A percentile compares a stretch with the other conserved stretches of the same genome.
Conservation (phyloP, 768 basidiomycete species). For the Albatrellus ellisii region DNA sequence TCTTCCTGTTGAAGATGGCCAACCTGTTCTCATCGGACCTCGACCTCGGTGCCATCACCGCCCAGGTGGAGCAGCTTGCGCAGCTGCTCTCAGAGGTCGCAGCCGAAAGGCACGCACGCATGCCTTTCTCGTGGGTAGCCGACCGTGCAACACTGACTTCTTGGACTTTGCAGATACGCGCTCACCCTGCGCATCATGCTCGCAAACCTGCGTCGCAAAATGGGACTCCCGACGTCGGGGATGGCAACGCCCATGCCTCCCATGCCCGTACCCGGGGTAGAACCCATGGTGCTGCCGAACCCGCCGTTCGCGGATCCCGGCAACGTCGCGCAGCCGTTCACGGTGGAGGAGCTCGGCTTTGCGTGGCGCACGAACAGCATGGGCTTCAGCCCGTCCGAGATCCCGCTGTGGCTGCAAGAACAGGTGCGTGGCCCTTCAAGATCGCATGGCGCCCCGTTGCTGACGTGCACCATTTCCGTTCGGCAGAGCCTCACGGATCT, state of each 20-base stretch:
- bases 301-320: conserved; percentile 44
- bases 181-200: conserved; percentile 89
- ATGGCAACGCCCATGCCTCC: conserved; percentile 2
- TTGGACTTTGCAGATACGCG: conserved; percentile 48
- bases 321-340: conserved; percentile 48
- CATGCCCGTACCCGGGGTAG: conserved; percentile 4
- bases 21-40: conserved; percentile 82
- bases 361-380: conserved; percentile 50
- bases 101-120: conserved; percentile 55
- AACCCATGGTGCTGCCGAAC: conserved; percentile 25
- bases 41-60: conserved; percentile 61
- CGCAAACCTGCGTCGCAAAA: conserved; percentile 79
- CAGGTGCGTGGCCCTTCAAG: conserved; percentile 37
- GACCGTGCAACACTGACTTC: neutral
- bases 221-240: conserved; percentile 45
- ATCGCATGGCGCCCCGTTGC: neutral
- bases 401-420: conserved; percentile 90
- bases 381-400: conserved; percentile 59
- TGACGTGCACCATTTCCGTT: neutral
- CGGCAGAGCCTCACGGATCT: conserved; percentile 75
- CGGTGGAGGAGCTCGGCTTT: conserved; percentile 78
- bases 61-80: conserved; percentile 83
- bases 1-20: conserved; percentile 91
- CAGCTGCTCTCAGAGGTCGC: conserved; percentile 87
- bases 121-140: neutral